These are phyloP conservation scores for Geranium rotundifolium DNA, from an alignment of 345 rosid genomes.

Conservation along the genomic window DNA sequence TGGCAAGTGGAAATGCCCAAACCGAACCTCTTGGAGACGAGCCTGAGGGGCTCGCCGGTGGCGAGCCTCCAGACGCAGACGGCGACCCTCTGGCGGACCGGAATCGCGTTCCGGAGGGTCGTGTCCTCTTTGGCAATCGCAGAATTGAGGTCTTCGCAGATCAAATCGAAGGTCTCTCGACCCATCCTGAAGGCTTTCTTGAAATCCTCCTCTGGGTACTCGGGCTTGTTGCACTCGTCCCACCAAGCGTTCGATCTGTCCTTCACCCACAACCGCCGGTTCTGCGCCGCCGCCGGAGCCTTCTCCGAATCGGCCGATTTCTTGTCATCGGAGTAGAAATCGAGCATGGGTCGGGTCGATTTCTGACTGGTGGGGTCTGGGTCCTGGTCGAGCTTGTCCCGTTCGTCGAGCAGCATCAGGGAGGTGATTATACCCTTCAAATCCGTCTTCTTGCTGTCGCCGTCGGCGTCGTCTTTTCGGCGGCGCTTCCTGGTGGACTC, in stretches of 20 bases:
- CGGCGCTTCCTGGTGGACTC: background rate
- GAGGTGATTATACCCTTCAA: constrained; percentile 22
- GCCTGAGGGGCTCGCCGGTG: constrained; percentile 63
- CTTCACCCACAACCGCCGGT: constrained; percentile 79
- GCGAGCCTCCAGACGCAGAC: constrained; percentile 89
- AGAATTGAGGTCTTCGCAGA: constrained; percentile 72
- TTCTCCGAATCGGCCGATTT: constrained; percentile 23
- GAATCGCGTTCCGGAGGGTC: constrained; percentile 71
- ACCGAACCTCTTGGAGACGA: constrained; percentile 66
- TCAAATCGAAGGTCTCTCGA: constrained; percentile 57
- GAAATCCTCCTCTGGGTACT: constrained; percentile 75
- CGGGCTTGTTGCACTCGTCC: constrained; percentile 73
- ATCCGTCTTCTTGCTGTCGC: constrained; percentile 10
- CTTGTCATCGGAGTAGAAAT: constrained; percentile 32
- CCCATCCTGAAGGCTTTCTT: constrained; percentile 77
- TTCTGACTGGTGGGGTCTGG: constrained; percentile 27
- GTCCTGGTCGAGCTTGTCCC: constrained; percentile 37
- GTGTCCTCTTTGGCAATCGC: constrained; percentile 86
- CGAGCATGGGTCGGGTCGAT: constrained; percentile 22
- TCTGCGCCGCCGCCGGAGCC: constrained; percentile 18
- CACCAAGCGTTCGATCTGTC: constrained; percentile 85
- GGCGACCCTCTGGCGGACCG: constrained; percentile 85
- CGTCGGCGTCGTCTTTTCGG: background rate
- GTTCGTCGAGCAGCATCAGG: constrained; percentile 15
- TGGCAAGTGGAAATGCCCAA: constrained; percentile 78